A percentile compares a stretch with the other conserved stretches of the same genome.
phyloP scores from a whole-genome alignment of 345 rosid species.

The Eutrema yunnanense region DNA sequence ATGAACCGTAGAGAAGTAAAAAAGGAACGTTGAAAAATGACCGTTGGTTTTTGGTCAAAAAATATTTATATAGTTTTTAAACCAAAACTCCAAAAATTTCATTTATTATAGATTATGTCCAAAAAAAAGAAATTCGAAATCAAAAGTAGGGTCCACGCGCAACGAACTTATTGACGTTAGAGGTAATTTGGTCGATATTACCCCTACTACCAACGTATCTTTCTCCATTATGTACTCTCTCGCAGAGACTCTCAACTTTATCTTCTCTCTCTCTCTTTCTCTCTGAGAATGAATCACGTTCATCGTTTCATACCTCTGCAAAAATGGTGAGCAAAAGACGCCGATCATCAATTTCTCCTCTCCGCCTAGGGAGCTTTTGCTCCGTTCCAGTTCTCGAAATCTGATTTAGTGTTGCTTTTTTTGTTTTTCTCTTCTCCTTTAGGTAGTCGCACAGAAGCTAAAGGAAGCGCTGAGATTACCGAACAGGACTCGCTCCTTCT shows the following conservation, averaged over 20 bases:
- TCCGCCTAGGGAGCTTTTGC: background rate
- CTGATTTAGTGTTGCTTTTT: background rate
- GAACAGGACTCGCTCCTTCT: constrained; percentile 98
- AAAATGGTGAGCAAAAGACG: constrained; percentile 46
- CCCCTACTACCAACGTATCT: background rate
- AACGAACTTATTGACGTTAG: constrained; percentile 5
- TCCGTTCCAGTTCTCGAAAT: background rate
- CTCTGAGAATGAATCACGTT: background rate
- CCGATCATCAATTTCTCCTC: constrained; percentile 4
- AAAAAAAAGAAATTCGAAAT: background rate
- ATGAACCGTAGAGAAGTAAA: fast-evolving
- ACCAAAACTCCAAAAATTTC: no score
- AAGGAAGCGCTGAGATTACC: constrained; percentile 85
- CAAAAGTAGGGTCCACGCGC: constrained; percentile 8
- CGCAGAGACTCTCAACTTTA: background rate
- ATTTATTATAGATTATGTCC: no score
- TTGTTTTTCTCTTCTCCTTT: background rate
- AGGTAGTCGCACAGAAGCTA: constrained; percentile 84
- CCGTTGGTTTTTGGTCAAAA: no score
- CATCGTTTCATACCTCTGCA: constrained; percentile 13
- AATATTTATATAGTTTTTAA: no score
- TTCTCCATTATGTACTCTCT: background rate
- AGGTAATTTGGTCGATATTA: background rate
- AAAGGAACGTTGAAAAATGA: no score
- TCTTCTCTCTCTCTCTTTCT: background rate